phyloP scores from a whole-genome alignment of 2,329 filamentous ascomycete genomes.

The Trichoderma sp. region DNA sequence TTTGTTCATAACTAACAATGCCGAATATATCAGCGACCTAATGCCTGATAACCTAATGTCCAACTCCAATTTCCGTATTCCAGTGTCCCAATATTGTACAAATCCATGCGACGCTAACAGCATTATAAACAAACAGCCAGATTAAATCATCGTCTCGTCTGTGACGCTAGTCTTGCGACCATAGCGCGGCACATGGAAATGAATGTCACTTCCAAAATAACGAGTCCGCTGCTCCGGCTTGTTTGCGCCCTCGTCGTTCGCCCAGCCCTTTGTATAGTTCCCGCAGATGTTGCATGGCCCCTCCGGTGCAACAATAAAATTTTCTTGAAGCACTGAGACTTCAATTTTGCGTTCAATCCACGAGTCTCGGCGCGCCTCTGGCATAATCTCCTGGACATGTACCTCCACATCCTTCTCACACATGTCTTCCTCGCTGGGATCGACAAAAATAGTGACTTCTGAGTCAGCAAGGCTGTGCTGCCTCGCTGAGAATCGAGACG shows the following conservation, averaged over 20 bases:
- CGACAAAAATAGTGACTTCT: slow-evolving; percentile 4
- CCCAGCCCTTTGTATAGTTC: slow-evolving; percentile 35
- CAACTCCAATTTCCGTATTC: neutral
- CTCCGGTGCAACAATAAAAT: slow-evolving; percentile 3
- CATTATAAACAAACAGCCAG: neutral
- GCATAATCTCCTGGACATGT: neutral
- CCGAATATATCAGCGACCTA: neutral
- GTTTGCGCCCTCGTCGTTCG: slow-evolving; percentile 25
- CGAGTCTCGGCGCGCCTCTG: slow-evolving; percentile 9
- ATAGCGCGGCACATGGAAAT: slow-evolving; percentile 27
- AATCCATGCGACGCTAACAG: slow-evolving; percentile 8
- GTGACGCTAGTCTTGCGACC: neutral
- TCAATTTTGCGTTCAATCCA: slow-evolving; percentile 23
- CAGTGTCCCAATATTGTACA: neutral
- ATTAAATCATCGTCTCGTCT: neutral
- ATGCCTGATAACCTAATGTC: neutral
- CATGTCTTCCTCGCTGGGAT: neutral
- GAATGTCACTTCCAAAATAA: slow-evolving; percentile 33
- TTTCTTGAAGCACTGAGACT: slow-evolving; percentile 14
- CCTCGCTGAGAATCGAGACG: neutral
- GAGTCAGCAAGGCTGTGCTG: slow-evolving; percentile 4
- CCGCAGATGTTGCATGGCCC: slow-evolving; percentile 26
- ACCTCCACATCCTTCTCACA: neutral
- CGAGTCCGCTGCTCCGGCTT: slow-evolving; percentile 30
- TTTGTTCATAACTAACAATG: neutral